A percentile compares a stretch with the other conserved stretches of the same genome.
Conservation (phyloP, 2,329 filamentous ascomycete species). For the Leptographium lundbergii region DNA sequence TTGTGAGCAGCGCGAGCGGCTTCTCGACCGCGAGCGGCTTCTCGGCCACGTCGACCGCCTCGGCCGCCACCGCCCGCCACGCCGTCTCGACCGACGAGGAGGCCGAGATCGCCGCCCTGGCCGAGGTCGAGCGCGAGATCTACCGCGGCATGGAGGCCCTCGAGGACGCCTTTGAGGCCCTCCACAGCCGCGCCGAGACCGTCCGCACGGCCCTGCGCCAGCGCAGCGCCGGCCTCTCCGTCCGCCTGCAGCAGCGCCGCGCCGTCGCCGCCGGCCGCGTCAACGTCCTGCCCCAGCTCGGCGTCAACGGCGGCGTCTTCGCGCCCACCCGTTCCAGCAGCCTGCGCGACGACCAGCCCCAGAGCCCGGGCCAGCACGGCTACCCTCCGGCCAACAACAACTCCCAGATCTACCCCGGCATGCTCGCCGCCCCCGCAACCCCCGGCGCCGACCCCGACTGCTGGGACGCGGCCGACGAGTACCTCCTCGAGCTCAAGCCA, state of each 20-base stretch:
- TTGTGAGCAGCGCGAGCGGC: neutral
- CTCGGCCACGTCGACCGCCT: conserved; percentile 34
- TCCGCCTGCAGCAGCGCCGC: conserved; percentile 47
- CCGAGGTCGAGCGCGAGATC: conserved; percentile 86
- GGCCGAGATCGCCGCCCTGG: conserved; percentile 77
- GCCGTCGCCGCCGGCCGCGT: conserved; percentile 22
- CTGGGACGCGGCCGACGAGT: conserved; percentile 45
- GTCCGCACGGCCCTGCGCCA: conserved; percentile 71
- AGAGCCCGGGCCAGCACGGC: neutral
- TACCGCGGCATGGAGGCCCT: conserved; percentile 88
- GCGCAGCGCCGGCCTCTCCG: conserved; percentile 64
- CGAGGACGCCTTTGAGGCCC: conserved; percentile 83
- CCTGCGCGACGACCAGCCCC: too few species aligned
- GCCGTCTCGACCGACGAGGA: conserved; percentile 86
- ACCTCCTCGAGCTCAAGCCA: conserved; percentile 51
- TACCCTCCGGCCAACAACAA: too few species aligned
- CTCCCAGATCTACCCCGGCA: conserved; percentile 21
- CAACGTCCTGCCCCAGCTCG: conserved; percentile 38
- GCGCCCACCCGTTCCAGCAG: too few species aligned
- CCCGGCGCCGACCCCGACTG: conserved; percentile 27
- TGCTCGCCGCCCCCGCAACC: conserved; percentile 23
- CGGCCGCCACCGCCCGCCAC: conserved; percentile 30
- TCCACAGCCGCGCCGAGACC: conserved; percentile 74
- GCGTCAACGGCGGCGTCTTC: neutral
- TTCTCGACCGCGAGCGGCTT: conserved; percentile 22